A percentile compares a stretch with the other conserved stretches of the same genome.
These are phyloP conservation scores for Tolypocladium sp. DNA, from an alignment of 2,329 filamentous ascomycete species.

Conservation along the genomic window DNA sequence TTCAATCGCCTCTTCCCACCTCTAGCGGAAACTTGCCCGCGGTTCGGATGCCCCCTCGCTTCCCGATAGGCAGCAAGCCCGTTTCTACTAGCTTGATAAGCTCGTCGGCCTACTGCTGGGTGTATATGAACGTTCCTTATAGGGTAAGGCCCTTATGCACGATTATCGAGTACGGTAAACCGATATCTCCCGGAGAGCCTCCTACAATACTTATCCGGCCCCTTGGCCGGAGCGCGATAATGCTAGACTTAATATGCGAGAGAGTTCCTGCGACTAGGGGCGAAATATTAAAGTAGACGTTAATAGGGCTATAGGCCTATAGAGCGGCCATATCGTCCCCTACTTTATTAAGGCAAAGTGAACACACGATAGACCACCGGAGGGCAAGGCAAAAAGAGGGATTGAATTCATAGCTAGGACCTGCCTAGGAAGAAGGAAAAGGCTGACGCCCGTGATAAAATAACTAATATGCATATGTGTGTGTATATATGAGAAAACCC, in stretches of 20 bases:
- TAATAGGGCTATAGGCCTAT: slow-evolving; percentile 19
- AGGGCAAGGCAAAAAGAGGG: no score
- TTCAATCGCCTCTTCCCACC: slow-evolving; percentile 3
- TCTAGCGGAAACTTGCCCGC: slow-evolving; percentile 1
- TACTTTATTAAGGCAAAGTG: no score
- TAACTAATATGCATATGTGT: no score
- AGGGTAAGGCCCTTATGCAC: slow-evolving; percentile 24
- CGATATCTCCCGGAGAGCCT: slow-evolving; percentile 3
- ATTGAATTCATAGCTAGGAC: no score
- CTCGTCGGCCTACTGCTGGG: slow-evolving; percentile 19
- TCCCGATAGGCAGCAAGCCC: slow-evolving; percentile 17
- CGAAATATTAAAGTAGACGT: slow-evolving; percentile 38
- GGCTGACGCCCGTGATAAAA: no score
- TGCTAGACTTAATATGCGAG: slow-evolving; percentile 29
- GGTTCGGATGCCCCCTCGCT: not conserved
- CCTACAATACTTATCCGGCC: slow-evolving; percentile 13
- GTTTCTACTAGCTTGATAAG: slow-evolving; percentile 29
- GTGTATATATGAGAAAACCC: no score
- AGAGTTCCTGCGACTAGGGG: slow-evolving; percentile 23
- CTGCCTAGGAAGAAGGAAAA: no score
- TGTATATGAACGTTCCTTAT: slow-evolving; percentile 31
- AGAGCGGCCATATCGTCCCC: slow-evolving; percentile 19
- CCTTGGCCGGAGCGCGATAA: slow-evolving; percentile 22
- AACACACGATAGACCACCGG: no score
- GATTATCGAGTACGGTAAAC: slow-evolving; percentile 17